Evolutionary conservation across 208 protist genomes (phyloP), one percentile per base, ranked within the genome.

Genomic region (Trypanosoma conorhini): DNA sequence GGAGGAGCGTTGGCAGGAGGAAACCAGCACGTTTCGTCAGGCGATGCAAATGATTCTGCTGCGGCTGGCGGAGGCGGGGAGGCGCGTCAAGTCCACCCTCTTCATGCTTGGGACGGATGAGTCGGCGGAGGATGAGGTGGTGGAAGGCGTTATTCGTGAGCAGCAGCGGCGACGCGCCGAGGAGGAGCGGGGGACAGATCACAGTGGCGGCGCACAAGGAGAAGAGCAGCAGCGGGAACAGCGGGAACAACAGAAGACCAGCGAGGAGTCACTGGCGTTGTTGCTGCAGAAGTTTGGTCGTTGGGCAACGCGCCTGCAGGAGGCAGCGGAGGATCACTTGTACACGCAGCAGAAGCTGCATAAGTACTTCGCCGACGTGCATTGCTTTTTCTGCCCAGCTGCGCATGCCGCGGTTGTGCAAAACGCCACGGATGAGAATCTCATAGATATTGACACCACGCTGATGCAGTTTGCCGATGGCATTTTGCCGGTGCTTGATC

Each of bases 241-340:
- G 42, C 64, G 61, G 40, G 1, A 40, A 38, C 58, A 59, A 26
- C 58, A 59, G 4, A 82, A 85, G 46, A 74, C 72, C 9, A 77
- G 80, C 35, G 88, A 96, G 70, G 77, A 84, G n/a, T 61, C 75
- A 8, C 73, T 96, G n/a, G 91, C 91, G 15, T 72, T 77, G 21
- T 65, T 96, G 21, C 59, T 96, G 51, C 83, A 92, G 54, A 96
- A 96, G 69, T 94, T 92, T 82, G 62, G 63, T n/a, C 77, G 91
- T 0, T 96, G 91, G 88, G 70, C 87, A 0, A 79, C 80, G 44
- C 86, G 91, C 3, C 67, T 96, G 46, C 72, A 85, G 17, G 86
- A 96, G 63, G 85, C 86, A 22, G 86, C 79, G 0, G 86, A 93
- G 72, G 88, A 96, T 69, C 91, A 94, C 67, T 78, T 96, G 22